A percentile compares a stretch with the other conserved stretches of the same genome.
These are phyloP conservation scores for Oryza nivara DNA, from an alignment of 176 grass and related monocot genomes.

Conservation along the genomic window DNA sequence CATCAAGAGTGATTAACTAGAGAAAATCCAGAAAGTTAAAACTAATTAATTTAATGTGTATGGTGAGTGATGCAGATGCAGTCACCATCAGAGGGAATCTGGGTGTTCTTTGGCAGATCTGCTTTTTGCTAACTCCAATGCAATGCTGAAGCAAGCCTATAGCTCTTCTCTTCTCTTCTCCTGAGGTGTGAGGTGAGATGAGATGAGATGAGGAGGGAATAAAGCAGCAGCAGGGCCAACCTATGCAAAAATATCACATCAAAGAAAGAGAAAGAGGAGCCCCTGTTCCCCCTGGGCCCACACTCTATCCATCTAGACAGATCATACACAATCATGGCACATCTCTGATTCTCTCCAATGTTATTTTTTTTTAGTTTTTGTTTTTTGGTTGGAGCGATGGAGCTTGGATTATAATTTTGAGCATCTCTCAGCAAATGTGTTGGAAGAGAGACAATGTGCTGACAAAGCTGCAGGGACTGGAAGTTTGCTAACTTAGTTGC, in stretches of 20 bases:
- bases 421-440: not conserved
- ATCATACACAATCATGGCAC: slow-evolving; percentile 55
- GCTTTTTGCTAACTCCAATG: slow-evolving; percentile 95
- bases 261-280: slow-evolving; percentile 75
- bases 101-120: slow-evolving; percentile 57
- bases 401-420: not conserved
- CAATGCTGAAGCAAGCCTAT: slow-evolving; percentile 33
- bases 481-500: slow-evolving; percentile 39
- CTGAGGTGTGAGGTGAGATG: slow-evolving; percentile 16
- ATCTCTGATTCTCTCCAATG: not conserved
- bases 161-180: slow-evolving; percentile 28
- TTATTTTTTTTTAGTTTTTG: not conserved
- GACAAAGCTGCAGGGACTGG: slow-evolving; percentile 35
- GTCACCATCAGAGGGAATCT: slow-evolving; percentile 76
- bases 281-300: slow-evolving; percentile 30
- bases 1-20: not conserved
- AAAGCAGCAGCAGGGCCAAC: slow-evolving; percentile 45
- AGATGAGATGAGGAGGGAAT: slow-evolving; percentile 53
- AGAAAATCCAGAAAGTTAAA: not conserved
- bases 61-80: slow-evolving; percentile 38
- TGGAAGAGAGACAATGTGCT: slow-evolving; percentile 37
- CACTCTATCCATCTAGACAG: slow-evolving; percentile 33
- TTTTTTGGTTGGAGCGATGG: not conserved
- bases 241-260: slow-evolving; percentile 67
- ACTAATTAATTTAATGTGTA: not conserved